Conservation (phyloP, 2,329 filamentous ascomycete species). For the Dactylellina haptotyla region DNA sequence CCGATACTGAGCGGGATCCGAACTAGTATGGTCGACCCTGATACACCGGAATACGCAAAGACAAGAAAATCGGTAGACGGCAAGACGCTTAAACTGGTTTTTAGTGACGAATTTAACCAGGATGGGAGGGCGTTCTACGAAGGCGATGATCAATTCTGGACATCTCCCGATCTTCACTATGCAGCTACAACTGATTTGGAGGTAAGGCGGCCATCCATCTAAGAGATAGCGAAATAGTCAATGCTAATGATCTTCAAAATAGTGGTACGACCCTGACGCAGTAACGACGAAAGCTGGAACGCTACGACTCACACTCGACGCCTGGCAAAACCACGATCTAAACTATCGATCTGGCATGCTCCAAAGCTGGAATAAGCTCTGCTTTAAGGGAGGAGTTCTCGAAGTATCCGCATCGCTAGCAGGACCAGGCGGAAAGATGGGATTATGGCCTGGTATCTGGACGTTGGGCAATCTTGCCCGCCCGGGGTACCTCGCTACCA, state of each 20-base stretch:
- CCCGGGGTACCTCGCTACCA: conserved; percentile 75
- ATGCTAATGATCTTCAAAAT: conserved; percentile 45
- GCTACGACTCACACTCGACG: conserved; percentile 73
- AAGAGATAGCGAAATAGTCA: background rate
- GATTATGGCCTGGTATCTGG: conserved; percentile 69
- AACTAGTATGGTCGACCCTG: conserved; percentile 66
- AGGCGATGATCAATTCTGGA: conserved; percentile 69
- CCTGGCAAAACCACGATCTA: conserved; percentile 72
- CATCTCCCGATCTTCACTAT: conserved; percentile 68
- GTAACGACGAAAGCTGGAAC: conserved; percentile 71
- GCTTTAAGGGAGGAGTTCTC: conserved; percentile 76
- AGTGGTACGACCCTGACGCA: conserved; percentile 78
- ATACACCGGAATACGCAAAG: conserved; percentile 65
- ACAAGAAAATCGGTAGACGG: conserved; percentile 63
- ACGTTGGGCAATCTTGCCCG: conserved; percentile 78
- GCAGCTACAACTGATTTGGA: conserved; percentile 66
- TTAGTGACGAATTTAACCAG: conserved; percentile 69
- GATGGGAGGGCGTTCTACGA: conserved; percentile 68
- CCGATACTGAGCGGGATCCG: conserved; percentile 65
- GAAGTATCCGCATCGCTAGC: conserved; percentile 62
- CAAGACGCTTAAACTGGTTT: conserved; percentile 66
- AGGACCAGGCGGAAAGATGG: conserved; percentile 47
- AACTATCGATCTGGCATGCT: conserved; percentile 78
- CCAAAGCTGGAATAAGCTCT: conserved; percentile 78
- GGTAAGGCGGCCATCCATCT: conserved; percentile 18